A percentile compares a stretch with the other conserved stretches of the same genome.
phyloP scores from a whole-genome alignment of 164 flowering plant genomes.

The Kalanchoe fedtschenkoi region DNA sequence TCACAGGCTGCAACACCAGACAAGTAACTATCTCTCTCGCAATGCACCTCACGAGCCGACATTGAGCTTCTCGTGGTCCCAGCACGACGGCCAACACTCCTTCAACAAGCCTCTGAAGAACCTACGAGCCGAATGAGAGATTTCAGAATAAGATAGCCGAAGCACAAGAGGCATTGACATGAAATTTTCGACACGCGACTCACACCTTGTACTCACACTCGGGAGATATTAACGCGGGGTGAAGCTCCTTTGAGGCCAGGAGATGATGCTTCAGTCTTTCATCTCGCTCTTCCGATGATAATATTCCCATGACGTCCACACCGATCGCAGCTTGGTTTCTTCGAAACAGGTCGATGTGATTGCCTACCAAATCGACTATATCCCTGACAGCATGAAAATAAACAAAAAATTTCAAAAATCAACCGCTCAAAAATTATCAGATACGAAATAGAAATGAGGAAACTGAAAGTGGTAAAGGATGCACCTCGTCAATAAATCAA shows the following conservation, averaged over 20 bases:
- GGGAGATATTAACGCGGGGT: constrained; percentile 87
- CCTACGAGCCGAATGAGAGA: constrained; percentile 25
- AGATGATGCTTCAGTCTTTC: constrained; percentile 86
- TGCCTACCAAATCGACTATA: constrained; percentile 65
- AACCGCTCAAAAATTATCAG: neutral
- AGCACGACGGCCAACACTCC: constrained; percentile 70
- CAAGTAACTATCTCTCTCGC: constrained; percentile 80
- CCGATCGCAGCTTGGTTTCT: constrained; percentile 85
- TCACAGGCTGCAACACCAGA: constrained; percentile 82
- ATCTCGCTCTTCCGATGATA: constrained; percentile 91
- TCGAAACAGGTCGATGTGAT: constrained; percentile 83
- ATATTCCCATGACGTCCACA: constrained; percentile 73
- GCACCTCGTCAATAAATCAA: constrained; percentile 90
- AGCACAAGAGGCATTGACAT: constrained; percentile 5
- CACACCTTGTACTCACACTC: constrained; percentile 99
- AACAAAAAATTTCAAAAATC: neutral
- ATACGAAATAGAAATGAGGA: neutral
- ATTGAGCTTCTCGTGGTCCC: constrained; percentile 80
- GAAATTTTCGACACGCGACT: constrained; percentile 31
- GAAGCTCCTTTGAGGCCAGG: constrained; percentile 80
- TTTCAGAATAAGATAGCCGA: neutral
- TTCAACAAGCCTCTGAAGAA: constrained; percentile 73
- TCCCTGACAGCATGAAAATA: constrained; percentile 50
- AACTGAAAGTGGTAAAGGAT: neutral
- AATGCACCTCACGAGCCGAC: constrained; percentile 72